These are phyloP conservation scores for Ceratocystis cacaofunesta DNA, from an alignment of 2,329 filamentous ascomycete species.

Conservation along the genomic window DNA sequence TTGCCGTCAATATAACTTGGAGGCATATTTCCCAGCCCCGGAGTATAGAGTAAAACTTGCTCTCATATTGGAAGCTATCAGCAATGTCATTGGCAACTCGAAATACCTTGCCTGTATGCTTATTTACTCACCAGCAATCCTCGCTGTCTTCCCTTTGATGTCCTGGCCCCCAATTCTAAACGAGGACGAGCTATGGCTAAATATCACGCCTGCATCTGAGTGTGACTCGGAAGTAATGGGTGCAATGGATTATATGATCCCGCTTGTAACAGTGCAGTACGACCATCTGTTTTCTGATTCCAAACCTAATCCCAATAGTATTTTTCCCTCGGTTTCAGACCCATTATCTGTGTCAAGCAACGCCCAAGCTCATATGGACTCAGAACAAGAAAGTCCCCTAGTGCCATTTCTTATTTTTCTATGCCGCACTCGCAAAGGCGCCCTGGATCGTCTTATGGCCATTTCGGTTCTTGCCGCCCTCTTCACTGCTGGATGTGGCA, in stretches of 20 bases:
- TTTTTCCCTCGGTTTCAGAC: not conserved
- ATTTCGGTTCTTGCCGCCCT: conserved; percentile 54
- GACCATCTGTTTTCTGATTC: not conserved
- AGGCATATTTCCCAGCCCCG: conserved; percentile 44
- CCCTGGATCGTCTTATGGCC: conserved; percentile 50
- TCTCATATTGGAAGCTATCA: conserved; percentile 61
- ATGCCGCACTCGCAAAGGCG: conserved; percentile 40
- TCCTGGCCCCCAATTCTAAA: conserved; percentile 24
- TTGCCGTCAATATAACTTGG: conserved; percentile 38
- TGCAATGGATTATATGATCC: conserved; percentile 52
- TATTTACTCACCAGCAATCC: conserved; percentile 50
- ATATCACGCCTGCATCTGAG: not conserved
- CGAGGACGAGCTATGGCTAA: conserved; percentile 10
- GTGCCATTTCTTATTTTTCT: conserved; percentile 56
- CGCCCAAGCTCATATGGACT: not conserved
- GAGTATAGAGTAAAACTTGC: conserved; percentile 47
- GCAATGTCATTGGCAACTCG: conserved; percentile 63
- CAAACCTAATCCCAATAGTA: not conserved
- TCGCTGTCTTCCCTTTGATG: conserved; percentile 51
- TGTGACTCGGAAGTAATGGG: conserved; percentile 27
- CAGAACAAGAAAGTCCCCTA: conserved; percentile 54
- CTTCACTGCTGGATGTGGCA: conserved; percentile 52
- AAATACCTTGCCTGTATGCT: conserved; percentile 61
- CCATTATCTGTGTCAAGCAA: not conserved
- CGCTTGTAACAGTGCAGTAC: conserved; percentile 30